Base-by-base conservation (phyloP, 495 filamentous ascomycete species). In the Trichocladium uniseriatum region DNA sequence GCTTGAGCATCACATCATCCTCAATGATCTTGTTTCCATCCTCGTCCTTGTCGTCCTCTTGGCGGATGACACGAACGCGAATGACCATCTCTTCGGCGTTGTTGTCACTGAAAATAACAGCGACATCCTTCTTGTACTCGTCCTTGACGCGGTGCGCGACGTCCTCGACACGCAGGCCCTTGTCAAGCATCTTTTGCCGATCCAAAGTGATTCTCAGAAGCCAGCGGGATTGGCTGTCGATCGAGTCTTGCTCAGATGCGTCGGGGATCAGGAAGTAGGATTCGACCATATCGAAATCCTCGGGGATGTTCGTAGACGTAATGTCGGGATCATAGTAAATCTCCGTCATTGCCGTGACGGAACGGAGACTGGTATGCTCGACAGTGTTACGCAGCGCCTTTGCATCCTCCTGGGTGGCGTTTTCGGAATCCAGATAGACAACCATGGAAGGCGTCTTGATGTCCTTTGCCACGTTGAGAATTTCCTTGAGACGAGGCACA, bases 371-470 rank as follows among this genome's bases (percentile, higher is more conserved):
- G n/a, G 92, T 97, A 58, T 97, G 89, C 67, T 99, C 94, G 24
- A 99, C 85, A 24, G 79, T 75, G 64, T 82, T 90, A 58, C 92
- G 86, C 54, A 99, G 71, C 38, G 72, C 67, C 75, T 94, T 96
- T n/a, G 87, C 87, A 40, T 75, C 75, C 40, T 92, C 84, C 63
- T 94, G 82, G 40, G 81, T 78, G 18, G 72, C 72, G 42, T 71
- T 72, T 8, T 67, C 58, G 15, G 71, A 69, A 36, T 83, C 74
- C 53, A 92, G 80, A 59, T 89, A 95, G n/a, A 99, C 87, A 38
- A 84, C 81, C 91, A 96, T 96, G 14, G 88, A 90, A 6, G 92
- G 92, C 0, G 92, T 99, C 76, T 99, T 99, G 74, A 99, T 95
- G 62, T 96, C 94, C 50, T 81, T 86, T 2, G 92, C 91, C 36